Base-by-base conservation (phyloP, 371 early-diverging fungal species). In the Mucor mucedo region DNA sequence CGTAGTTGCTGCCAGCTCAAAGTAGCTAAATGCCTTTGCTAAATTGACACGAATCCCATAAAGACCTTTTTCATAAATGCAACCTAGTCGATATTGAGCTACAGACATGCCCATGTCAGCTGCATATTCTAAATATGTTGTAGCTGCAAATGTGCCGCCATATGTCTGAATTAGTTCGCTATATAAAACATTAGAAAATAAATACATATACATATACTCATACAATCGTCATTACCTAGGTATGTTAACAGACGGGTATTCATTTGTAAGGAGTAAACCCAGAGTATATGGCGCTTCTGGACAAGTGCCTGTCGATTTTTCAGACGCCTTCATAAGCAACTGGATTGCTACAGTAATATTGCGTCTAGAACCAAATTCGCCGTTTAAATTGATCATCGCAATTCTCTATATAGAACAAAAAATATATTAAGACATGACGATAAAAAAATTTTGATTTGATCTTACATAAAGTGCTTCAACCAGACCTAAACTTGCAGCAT, bases 401-500 rank as follows among this genome's bases (percentile, higher is more conserved):
- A 80, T 71, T 52, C 74, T 62, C 80, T 80, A 38, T 49, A 14
- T 30, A 45, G 47, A 38, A 56, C 33, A 33, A 57, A 42, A 47
- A 35, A 13, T 7, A 10, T 21, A 38, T 49, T 42, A 21, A 38
- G 30, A 58, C 21, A 30, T 48, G n/a, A 53, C 27, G 13, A 32
- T 13, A 42, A 11, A 52, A 42, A n/a, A n/a, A n/a, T 27, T 1
- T 27, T 16, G 49, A 0, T 40, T 11, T 35, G 21, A 60, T 30
- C 62, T 68, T 86, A 89, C 87, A 66, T 86, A 88, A 76, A 90
- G 83, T 39, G 89, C 87, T 68, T 86, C 75, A 39, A 87, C 84
- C 60, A 87, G 76, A 58, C 89, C 84, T 58, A 87, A 63, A 69
- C 85, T 81, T 3, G 93, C 91, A 5, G 92, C 89, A 70, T 89